Conservation (phyloP, 192 early-diverging fungal genomes). For the Coemansia sp. region DNA sequence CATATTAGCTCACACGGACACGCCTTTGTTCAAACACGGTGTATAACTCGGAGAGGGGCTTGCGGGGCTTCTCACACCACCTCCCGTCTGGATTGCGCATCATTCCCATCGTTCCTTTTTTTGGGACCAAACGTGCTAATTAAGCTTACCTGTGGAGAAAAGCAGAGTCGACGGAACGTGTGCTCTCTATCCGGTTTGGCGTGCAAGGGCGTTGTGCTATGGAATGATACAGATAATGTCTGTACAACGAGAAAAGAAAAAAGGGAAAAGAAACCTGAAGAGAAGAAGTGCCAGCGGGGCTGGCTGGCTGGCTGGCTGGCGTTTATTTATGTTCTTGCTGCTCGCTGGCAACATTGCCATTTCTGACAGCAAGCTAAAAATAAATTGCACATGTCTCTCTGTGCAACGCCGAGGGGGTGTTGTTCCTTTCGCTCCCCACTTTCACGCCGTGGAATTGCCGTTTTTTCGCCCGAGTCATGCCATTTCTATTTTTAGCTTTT, state of each 20-base stretch:
- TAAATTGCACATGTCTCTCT: no score
- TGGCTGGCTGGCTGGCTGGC: background rate
- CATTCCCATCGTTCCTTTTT: no score
- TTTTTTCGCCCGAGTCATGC: background rate
- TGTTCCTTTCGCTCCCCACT: background rate
- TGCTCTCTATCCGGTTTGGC: background rate
- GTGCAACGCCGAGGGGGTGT: background rate
- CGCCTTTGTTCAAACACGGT: no score
- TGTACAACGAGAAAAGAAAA: background rate
- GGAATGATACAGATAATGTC: background rate
- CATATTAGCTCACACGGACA: no score
- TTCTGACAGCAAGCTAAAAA: no score
- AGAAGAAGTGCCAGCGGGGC: background rate
- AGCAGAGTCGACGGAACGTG: background rate
- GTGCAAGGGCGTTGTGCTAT: background rate
- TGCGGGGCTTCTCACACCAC: no score
- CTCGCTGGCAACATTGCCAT: background rate
- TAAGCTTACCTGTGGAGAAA: background rate
- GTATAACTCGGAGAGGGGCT: no score
- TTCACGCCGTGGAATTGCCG: background rate
- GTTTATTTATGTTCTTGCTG: background rate
- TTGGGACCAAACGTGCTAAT: no score
- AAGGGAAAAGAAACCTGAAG: background rate
- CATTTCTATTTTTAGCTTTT: background rate
- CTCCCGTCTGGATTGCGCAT: no score